Conservation (phyloP, 106 monocot species). For the Iris macrosiphon region DNA sequence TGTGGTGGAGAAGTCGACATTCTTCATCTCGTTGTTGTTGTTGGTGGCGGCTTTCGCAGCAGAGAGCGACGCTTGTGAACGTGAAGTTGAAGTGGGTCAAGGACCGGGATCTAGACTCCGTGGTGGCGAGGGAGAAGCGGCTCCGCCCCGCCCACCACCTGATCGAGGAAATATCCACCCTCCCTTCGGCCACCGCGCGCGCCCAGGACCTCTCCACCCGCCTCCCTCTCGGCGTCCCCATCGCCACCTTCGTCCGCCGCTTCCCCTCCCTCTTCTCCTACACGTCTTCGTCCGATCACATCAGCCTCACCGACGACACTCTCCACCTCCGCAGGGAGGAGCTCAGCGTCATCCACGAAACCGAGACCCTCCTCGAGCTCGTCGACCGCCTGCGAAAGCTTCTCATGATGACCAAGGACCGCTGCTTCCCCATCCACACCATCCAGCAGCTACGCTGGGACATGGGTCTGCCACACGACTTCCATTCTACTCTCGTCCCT, state of each 20-base stretch:
- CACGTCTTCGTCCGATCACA: neutral
- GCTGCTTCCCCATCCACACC: conserved; percentile 54
- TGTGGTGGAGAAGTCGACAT: neutral
- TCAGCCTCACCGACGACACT: conserved; percentile 40
- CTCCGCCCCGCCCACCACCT: conserved; percentile 55
- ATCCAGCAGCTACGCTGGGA: conserved; percentile 69
- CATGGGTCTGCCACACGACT: conserved; percentile 58
- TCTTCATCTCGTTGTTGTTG: neutral
- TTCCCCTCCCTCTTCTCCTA: conserved; percentile 55
- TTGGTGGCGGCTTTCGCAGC: neutral
- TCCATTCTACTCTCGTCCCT: conserved; percentile 28
- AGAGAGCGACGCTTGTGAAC: conserved; percentile 58
- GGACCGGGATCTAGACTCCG: conserved; percentile 56
- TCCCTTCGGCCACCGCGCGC: conserved; percentile 7
- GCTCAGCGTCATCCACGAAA: no score
- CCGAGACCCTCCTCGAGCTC: conserved; percentile 36
- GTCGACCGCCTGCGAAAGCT: conserved; percentile 56
- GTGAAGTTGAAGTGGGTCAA: conserved; percentile 55
- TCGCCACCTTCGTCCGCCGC: conserved; percentile 36
- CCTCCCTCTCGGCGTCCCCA: conserved; percentile 3
- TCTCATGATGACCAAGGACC: conserved; percentile 48
- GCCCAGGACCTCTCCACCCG: neutral
- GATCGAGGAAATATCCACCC: conserved; percentile 25
- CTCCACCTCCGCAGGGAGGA: conserved; percentile 30
- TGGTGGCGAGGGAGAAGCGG: conserved; percentile 60